Percentiles rank a stretch among this genome's conserved stretches.
Evolutionary conservation across 169 alveolate species (phyloP).

Genomic region (Plasmodium malariae): DNA sequence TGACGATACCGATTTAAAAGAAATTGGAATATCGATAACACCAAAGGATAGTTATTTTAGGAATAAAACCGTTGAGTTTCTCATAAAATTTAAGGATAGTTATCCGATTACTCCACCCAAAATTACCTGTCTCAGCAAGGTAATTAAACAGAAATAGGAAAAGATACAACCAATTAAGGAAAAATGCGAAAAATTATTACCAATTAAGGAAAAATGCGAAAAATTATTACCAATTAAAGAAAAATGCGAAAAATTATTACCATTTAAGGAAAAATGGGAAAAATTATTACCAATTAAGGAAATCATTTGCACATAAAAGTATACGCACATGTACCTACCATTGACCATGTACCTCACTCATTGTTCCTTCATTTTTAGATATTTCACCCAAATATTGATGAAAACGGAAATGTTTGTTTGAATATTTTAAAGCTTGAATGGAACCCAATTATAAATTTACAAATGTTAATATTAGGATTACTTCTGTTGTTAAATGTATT

Average conservation of each 20-base stretch:
- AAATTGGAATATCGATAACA: constrained; percentile 48
- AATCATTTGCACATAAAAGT: not conserved
- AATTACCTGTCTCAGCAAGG: constrained; percentile 56
- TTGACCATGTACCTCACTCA: not conserved
- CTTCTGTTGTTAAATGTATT: constrained; percentile 51
- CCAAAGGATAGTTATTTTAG: constrained; percentile 57
- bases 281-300: not conserved
- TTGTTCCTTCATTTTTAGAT: constrained; percentile 50
- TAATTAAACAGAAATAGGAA: not conserved
- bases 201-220: too few relatives aligned
- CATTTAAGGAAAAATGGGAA: too few relatives aligned
- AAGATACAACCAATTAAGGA: not conserved
- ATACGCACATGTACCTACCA: too few relatives aligned
- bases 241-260: too few relatives aligned
- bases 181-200: too few relatives aligned
- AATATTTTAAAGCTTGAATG: constrained; percentile 69
- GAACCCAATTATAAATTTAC: constrained; percentile 68
- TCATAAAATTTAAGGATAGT: constrained; percentile 50
- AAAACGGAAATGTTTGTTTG: constrained; percentile 68
- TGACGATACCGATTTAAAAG: constrained; percentile 33
- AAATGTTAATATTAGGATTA: constrained; percentile 60
- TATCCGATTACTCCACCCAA: constrained; percentile 76
- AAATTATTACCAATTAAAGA: too few relatives aligned
- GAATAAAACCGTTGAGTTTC: constrained; percentile 29
- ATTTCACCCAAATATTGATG: constrained; percentile 75